Conservation (phyloP, 73 alveolate species). For the Durusdinium trenchii region DNA sequence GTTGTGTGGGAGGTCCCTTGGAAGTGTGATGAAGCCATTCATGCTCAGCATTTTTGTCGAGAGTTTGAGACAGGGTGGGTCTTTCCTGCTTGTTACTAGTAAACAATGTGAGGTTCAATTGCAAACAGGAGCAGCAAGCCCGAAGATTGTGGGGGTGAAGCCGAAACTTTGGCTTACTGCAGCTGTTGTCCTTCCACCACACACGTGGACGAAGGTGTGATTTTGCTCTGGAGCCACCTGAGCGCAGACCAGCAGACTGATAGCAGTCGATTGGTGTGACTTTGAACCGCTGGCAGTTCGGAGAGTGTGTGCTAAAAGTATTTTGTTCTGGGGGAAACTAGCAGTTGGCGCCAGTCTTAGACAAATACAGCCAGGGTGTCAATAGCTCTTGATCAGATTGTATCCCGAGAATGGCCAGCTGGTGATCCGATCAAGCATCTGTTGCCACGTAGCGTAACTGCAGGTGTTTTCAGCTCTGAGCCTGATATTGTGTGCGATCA, state of each 20-base stretch:
- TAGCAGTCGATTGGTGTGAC: background rate
- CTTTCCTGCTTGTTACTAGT: background rate
- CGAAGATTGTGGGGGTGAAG: conserved; percentile 8
- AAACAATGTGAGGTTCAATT: background rate
- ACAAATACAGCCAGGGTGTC: too few relatives aligned
- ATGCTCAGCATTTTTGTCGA: background rate
- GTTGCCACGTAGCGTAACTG: background rate
- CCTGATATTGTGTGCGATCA: background rate
- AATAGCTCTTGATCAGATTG: background rate
- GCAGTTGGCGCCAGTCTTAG: too few relatives aligned
- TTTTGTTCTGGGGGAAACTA: too few relatives aligned
- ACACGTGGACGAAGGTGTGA: conserved; percentile 30
- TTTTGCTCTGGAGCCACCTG: background rate
- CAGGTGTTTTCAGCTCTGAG: background rate
- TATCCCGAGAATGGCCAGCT: background rate
- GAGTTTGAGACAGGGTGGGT: background rate
- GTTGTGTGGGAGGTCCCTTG: conserved; percentile 3
- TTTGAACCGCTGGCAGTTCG: conserved; percentile 52
- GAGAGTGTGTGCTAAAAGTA: background rate
- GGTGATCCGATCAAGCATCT: too few relatives aligned
- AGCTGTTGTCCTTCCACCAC: background rate
- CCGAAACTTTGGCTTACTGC: background rate
- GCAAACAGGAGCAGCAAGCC: conserved; percentile 1
- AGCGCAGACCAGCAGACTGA: background rate
- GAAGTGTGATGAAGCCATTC: background rate